Base-by-base conservation (phyloP, 345 rosid genomes). In the Adansonia digitata region DNA sequence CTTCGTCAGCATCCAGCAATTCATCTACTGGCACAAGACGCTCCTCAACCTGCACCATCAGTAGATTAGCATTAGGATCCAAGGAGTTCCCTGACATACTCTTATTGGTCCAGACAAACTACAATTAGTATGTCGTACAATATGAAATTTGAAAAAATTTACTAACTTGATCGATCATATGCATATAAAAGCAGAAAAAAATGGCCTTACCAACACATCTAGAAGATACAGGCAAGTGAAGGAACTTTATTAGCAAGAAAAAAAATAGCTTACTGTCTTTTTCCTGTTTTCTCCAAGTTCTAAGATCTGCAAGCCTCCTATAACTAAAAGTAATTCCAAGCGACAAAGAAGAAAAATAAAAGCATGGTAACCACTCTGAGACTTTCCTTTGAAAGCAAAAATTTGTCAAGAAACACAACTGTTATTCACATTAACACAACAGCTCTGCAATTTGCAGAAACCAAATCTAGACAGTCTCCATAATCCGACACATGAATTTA, bases 1-100 rank as follows among this genome's bases (percentile, higher is more conserved):
- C 96, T 81, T 95, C 99, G 63, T 93, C 98, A 0, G 99, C 98
- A 75, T 85, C 91, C 65, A 95, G 88, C 83, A 95, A 83, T 71
- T 95, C 99, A 60, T 88, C 94, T 68, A 91, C 91, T 0, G 82
- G 43, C 69, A 91, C 93, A 31, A 15, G 84, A 37, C 94, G 87
- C 75, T 91, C 94, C 81, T 91, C 94, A 68, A 93, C 98, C 93
- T 93, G 84, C 75, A 77, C 24, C 10, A 63, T 31, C 35, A 43
- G n/a, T 46, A 73, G 18, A n/a, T 40, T 0, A 60, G 31, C 69
- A 8, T 7, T 10, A 62, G 42, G 29, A 43, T 27, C 20, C 26
- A 59, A 22, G 6, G 35, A 43, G 7, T 37, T 39, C 7, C 4
- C 62, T 53, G 2, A 35, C 13, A 35, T 24, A 22, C 46, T 52